phyloP scores from a whole-genome alignment of 495 filamentous ascomycete genomes.

The Hyaloscypha bicolor region DNA sequence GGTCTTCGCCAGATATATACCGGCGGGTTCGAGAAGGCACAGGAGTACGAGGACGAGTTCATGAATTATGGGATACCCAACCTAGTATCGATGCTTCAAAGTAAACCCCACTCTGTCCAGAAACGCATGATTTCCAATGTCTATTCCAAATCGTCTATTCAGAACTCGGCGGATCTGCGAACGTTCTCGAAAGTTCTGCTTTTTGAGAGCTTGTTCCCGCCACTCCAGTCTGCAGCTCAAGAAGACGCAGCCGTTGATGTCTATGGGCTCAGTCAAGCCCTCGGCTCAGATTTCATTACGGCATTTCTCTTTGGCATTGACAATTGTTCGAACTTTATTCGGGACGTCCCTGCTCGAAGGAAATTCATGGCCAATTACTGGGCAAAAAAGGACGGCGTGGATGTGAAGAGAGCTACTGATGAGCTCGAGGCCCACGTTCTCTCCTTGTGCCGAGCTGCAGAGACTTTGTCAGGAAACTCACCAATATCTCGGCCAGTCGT shows the following conservation, averaged over 20 bases:
- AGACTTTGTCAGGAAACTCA: neutral
- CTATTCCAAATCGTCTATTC: constrained; percentile 72
- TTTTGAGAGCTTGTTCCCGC: constrained; percentile 5
- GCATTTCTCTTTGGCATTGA: constrained; percentile 54
- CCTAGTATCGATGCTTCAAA: constrained; percentile 30
- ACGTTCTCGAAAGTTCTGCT: constrained; percentile 3
- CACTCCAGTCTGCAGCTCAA: constrained; percentile 11
- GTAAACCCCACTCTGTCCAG: constrained; percentile 54
- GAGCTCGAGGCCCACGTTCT: constrained; percentile 3
- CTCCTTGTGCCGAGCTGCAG: neutral
- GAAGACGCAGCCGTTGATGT: constrained; percentile 40
- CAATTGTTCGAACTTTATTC: constrained; percentile 50
- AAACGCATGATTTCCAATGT: constrained; percentile 69
- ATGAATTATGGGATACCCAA: constrained; percentile 17
- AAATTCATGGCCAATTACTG: constrained; percentile 4
- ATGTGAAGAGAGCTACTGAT: constrained; percentile 2
- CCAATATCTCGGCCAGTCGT: constrained; percentile 13
- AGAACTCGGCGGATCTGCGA: constrained; percentile 50
- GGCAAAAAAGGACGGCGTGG: constrained; percentile 5
- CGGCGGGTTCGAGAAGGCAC: constrained; percentile 18
- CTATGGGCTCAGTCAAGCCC: constrained; percentile 50
- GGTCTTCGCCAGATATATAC: constrained; percentile 20
- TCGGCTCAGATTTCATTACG: constrained; percentile 58
- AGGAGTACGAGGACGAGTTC: constrained; percentile 11
- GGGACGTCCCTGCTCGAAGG: constrained; percentile 28